phyloP scores from a whole-genome alignment of 352 stramenopile species.

The Globisporangium polare region DNA sequence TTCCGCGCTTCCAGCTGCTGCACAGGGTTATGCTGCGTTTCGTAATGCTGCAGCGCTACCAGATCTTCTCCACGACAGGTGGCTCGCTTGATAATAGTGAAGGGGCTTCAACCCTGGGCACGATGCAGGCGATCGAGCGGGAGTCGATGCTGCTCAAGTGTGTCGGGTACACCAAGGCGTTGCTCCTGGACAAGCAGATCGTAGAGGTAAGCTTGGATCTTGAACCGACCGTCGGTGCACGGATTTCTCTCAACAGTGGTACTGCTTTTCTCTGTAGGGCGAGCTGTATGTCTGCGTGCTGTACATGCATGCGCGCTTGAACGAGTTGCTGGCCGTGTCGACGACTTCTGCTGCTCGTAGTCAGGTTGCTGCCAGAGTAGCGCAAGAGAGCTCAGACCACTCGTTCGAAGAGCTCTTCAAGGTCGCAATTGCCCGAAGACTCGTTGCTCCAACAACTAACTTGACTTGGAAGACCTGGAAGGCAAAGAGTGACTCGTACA shows the following conservation, averaged over 20 bases:
- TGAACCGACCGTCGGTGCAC: not conserved
- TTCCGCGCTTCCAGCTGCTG: constrained; percentile 40
- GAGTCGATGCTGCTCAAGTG: constrained; percentile 39
- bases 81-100: not conserved
- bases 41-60: constrained; percentile 53
- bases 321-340: constrained; percentile 40
- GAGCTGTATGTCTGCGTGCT: constrained; percentile 40
- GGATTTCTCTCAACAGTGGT: not conserved
- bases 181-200: constrained; percentile 41
- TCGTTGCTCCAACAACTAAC: constrained; percentile 8
- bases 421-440: constrained; percentile 1
- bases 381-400: constrained; percentile 29
- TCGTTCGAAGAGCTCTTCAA: constrained; percentile 52
- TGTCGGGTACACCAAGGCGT: constrained; percentile 42
- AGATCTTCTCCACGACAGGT: constrained; percentile 26
- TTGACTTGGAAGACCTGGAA: constrained; percentile 37
- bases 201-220: constrained; percentile 17
- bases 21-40: constrained; percentile 43
- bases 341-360: constrained; percentile 12
- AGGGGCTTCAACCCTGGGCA: not conserved
- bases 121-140: constrained; percentile 17
- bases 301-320: constrained; percentile 61
- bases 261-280: constrained; percentile 14
- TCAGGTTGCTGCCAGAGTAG: constrained; percentile 14
- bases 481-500: constrained; percentile 36